These are phyloP conservation scores for Fragosphaeria purpurea DNA, from an alignment of 2,329 filamentous ascomycete species.

Conservation along the genomic window DNA sequence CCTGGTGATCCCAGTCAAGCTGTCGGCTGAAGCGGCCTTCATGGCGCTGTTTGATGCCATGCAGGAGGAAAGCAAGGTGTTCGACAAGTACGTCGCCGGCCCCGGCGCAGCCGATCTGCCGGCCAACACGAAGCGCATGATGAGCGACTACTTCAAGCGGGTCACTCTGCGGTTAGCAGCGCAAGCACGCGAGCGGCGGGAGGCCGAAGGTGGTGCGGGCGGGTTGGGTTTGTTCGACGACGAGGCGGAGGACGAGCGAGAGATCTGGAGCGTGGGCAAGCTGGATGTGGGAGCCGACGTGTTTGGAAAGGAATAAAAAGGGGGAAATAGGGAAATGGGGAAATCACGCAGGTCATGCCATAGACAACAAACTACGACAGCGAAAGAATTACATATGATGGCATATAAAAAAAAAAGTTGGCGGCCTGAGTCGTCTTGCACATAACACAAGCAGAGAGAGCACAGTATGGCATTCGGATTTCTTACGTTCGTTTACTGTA, in stretches of 20 bases:
- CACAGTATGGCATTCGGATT: too few species aligned
- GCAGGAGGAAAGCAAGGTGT: conserved; percentile 74
- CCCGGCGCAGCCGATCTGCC: conserved; percentile 54
- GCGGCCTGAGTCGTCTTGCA: too few species aligned
- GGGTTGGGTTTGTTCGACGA: conserved; percentile 80
- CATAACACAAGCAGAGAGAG: too few species aligned
- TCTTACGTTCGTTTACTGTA: too few species aligned
- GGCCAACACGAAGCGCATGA: conserved; percentile 51
- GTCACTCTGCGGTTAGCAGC: conserved; percentile 75
- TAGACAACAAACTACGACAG: too few species aligned
- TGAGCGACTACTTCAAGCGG: conserved; percentile 27
- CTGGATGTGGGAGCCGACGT: conserved; percentile 64
- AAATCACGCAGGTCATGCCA: too few species aligned
- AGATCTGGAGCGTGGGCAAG: conserved; percentile 91
- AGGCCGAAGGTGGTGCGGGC: conserved; percentile 82
- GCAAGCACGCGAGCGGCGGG: conserved; percentile 79
- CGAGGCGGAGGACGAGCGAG: conserved; percentile 86
- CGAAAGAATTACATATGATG: too few species aligned
- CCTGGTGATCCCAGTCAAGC: conserved; percentile 85
- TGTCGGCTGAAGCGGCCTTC: conserved; percentile 90
- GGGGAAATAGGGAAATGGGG: too few species aligned
- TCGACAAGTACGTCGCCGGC: conserved; percentile 79
- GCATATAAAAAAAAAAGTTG: too few species aligned
- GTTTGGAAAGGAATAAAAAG: conserved; percentile 29
- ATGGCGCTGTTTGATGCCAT: conserved; percentile 83